Percentiles rank a stretch among this genome's conserved stretches.
Conservation (phyloP, 2,329 filamentous ascomycete genomes). For the Fusarium sp. region DNA sequence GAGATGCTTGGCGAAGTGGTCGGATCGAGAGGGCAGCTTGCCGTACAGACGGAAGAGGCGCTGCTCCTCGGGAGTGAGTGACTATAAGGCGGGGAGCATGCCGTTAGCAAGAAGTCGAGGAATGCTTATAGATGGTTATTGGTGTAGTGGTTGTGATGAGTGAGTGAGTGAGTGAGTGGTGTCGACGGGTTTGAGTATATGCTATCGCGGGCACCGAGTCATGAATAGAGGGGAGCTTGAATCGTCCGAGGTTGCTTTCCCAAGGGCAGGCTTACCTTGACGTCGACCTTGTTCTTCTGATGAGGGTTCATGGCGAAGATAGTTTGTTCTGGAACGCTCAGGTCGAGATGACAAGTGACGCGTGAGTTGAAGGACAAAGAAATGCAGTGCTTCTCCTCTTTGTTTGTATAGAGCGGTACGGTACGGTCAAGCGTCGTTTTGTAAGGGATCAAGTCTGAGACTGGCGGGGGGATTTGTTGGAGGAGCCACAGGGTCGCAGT, state of each 20-base stretch:
- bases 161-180: neutral
- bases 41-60: slow-evolving; percentile 96
- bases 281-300: slow-evolving; percentile 98
- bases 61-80: slow-evolving; percentile 93
- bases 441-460: slow-evolving; percentile 39
- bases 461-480: slow-evolving; percentile 42
- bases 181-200: neutral
- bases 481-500: slow-evolving; percentile 41
- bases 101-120: slow-evolving; percentile 36
- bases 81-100: slow-evolving; percentile 63
- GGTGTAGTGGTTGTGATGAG: neutral
- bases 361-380: slow-evolving; percentile 2
- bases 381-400: slow-evolving; percentile 12
- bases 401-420: slow-evolving; percentile 2
- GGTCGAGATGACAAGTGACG: slow-evolving; percentile 6
- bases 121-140: slow-evolving; percentile 1
- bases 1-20: slow-evolving; percentile 96
- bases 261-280: slow-evolving; percentile 76
- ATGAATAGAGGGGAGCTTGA: slow-evolving; percentile 29
- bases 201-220: slow-evolving; percentile 25
- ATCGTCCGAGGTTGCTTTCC: slow-evolving; percentile 34
- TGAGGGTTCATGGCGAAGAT: slow-evolving; percentile 83
- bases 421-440: slow-evolving; percentile 32
- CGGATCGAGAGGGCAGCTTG: slow-evolving; percentile 96
- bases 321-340: slow-evolving; percentile 8